These are phyloP conservation scores for Euphorbia pulcherrima DNA, from an alignment of 345 rosid genomes.

Conservation along the genomic window DNA sequence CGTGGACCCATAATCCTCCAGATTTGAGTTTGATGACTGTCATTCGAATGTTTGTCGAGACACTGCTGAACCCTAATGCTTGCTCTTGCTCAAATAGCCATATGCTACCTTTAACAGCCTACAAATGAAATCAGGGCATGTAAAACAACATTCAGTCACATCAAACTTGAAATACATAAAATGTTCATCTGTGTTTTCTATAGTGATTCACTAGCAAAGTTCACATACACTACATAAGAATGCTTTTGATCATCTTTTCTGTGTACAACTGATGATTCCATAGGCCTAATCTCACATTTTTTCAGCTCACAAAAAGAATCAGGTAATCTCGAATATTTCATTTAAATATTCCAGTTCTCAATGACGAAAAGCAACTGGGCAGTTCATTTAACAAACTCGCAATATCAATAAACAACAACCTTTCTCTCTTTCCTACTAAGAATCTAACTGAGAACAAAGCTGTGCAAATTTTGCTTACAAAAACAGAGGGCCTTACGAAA, in stretches of 20 bases:
- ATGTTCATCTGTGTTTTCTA: neutral
- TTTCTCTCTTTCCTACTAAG: neutral
- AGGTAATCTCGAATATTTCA: neutral
- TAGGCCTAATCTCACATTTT: constrained; percentile 1
- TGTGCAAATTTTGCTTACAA: neutral
- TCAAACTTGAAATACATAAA: neutral
- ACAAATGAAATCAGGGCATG: neutral
- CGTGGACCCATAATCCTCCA: constrained; percentile 98
- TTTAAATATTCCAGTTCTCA: neutral
- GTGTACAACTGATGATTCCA: neutral
- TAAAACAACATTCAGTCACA: neutral
- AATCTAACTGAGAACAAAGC: neutral
- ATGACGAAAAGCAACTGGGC: neutral
- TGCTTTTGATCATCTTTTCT: neutral
- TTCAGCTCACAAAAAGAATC: neutral
- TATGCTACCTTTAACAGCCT: constrained; percentile 84
- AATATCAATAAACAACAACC: neutral
- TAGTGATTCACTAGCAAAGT: neutral
- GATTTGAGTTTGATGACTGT: constrained; percentile 93
- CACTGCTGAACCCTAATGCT: constrained; percentile 96
- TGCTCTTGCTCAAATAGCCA: constrained; percentile 99
- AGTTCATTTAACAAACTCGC: neutral
- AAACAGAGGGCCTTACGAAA: neutral
- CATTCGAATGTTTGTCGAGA: constrained; percentile 91
- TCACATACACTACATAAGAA: neutral